Evolutionary conservation across 2,329 filamentous ascomycete species (phyloP).

Genomic region (Cryphonectria japonica): DNA sequence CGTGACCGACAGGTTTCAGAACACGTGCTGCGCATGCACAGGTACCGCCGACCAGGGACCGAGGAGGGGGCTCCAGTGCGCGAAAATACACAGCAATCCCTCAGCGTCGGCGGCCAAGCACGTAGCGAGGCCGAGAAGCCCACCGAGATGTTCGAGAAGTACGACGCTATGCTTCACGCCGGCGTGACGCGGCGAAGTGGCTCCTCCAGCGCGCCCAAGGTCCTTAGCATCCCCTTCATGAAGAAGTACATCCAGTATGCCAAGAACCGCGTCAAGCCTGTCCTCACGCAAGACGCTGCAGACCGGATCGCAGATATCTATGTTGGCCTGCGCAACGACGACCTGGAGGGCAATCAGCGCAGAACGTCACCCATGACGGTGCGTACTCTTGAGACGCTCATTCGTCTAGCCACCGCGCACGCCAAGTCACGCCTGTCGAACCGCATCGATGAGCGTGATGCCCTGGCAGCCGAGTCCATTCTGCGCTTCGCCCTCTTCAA

Average conservation of each 20-base stretch:
- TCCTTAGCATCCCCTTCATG: conserved; percentile 95
- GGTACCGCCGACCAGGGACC: conserved; percentile 87
- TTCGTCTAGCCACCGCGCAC: conserved; percentile 94
- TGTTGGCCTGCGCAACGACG: conserved; percentile 90
- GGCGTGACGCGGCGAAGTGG: conserved; percentile 81
- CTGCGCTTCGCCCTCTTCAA: conserved; percentile 96
- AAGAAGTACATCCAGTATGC: conserved; percentile 99
- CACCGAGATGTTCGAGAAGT: conserved; percentile 94
- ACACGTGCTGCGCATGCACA: conserved; percentile 95
- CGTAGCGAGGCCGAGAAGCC: conserved; percentile 73
- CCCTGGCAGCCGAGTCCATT: conserved; percentile 84
- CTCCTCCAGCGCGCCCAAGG: conserved; percentile 78
- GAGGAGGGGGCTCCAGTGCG: conserved; percentile 95
- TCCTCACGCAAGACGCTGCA: conserved; percentile 87
- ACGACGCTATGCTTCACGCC: conserved; percentile 91
- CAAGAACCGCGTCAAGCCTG: conserved; percentile 86
- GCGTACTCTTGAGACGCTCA: conserved; percentile 96
- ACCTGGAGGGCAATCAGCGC: conserved; percentile 91
- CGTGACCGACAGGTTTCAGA: conserved; percentile 91
- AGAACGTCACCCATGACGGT: conserved; percentile 95
- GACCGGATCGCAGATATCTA: conserved; percentile 92
- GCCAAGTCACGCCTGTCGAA: conserved; percentile 89
- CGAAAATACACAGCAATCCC: conserved; percentile 80
- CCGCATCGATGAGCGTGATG: conserved; percentile 87
- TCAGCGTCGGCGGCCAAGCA: conserved; percentile 85